Evolutionary conservation across 2,329 filamentous ascomycete species (phyloP).

Genomic region (Coniella vitis): DNA sequence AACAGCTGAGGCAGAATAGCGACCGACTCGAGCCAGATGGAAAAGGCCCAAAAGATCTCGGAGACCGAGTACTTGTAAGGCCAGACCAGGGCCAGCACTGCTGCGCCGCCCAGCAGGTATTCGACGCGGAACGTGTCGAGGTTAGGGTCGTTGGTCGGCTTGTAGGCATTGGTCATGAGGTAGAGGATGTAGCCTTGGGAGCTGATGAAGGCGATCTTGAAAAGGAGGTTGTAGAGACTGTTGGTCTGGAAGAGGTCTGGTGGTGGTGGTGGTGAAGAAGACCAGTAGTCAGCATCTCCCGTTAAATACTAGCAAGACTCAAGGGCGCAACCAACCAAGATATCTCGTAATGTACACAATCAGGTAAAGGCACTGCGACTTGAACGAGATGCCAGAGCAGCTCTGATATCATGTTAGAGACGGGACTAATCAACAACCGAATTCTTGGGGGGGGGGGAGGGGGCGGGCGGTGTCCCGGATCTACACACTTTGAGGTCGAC

Average conservation of each 20-base stretch:
- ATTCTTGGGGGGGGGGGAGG: no score
- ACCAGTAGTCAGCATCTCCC: not conserved
- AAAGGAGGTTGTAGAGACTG: constrained; percentile 85
- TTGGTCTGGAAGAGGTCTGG: constrained; percentile 79
- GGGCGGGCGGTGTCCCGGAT: no score
- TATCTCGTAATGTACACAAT: constrained; percentile 92
- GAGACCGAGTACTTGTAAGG: constrained; percentile 76
- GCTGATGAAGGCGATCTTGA: constrained; percentile 92
- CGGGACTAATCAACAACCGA: no score
- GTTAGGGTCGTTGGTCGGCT: constrained; percentile 94
- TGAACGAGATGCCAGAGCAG: constrained; percentile 96
- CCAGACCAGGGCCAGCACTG: constrained; percentile 71
- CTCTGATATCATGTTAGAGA: no score
- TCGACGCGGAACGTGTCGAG: constrained; percentile 96
- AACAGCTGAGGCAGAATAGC: constrained; percentile 96
- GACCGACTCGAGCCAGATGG: constrained; percentile 95
- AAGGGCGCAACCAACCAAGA: constrained; percentile 49
- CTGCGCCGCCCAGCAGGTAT: constrained; percentile 79
- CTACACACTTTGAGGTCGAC: constrained; percentile 72
- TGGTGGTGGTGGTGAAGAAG: not conserved
- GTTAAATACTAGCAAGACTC: constrained; percentile 15
- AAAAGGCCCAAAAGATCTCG: constrained; percentile 96
- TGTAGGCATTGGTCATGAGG: constrained; percentile 96
- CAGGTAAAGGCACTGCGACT: constrained; percentile 92
- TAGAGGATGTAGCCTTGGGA: constrained; percentile 93